Conservation (phyloP, 768 basidiomycete genomes). For the Pholiota molesta region DNA sequence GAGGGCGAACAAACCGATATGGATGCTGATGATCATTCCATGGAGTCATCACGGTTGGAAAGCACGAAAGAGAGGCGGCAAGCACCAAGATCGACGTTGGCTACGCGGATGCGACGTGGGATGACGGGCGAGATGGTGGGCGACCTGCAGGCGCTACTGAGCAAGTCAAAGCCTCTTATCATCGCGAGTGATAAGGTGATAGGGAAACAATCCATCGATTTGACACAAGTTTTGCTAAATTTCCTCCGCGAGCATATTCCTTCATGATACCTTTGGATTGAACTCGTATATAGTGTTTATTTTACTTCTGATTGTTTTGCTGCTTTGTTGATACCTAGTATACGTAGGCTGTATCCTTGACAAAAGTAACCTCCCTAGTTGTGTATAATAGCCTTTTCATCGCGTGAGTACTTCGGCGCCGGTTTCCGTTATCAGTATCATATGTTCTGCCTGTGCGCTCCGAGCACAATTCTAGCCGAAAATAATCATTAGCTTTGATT, state of each 20-base stretch:
- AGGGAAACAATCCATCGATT: conserved; percentile 51
- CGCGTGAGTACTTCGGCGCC: conserved; percentile 81
- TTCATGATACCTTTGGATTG: conserved; percentile 4
- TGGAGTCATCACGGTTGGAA: conserved; percentile 30
- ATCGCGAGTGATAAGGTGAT: conserved; percentile 56
- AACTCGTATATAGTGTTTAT: conserved; percentile 7
- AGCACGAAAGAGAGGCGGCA: conserved; percentile 32
- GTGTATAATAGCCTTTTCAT: conserved; percentile 23
- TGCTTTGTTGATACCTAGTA: conserved; percentile 12
- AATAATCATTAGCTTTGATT: neutral
- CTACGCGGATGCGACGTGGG: conserved; percentile 69
- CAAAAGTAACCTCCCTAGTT: conserved; percentile 19
- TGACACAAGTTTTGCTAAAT: conserved; percentile 60
- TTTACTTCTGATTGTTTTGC: conserved; percentile 12
- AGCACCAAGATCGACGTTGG: conserved; percentile 53
- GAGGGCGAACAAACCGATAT: conserved; percentile 45
- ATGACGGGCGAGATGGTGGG: conserved; percentile 82
- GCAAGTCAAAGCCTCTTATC: conserved; percentile 65
- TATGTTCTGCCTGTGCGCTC: conserved; percentile 88
- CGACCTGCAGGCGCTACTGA: conserved; percentile 69
- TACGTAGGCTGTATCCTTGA: conserved; percentile 2
- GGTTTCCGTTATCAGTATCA: conserved; percentile 77
- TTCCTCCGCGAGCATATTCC: conserved; percentile 68
- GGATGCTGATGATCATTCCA: conserved; percentile 48
- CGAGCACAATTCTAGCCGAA: conserved; percentile 70